Evolutionary conservation across 1,284 basidiomycete genomes (phyloP).

Genomic region (Melampsora americana): DNA sequence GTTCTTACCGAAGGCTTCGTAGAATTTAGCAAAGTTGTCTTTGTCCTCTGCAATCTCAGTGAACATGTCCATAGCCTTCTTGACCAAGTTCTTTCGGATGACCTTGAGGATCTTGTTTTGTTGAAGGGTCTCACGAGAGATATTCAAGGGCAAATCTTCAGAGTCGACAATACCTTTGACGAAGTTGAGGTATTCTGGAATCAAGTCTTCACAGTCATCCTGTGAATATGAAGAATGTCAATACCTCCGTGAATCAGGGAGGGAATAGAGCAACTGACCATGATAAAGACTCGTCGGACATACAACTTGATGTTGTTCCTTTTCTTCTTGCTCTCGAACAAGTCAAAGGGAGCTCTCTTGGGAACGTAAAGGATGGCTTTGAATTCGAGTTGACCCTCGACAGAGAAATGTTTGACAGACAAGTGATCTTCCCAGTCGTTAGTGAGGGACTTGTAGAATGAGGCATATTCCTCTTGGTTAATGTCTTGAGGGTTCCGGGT

Average conservation of each 20-base stretch:
- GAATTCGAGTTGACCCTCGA: conserved; percentile 99
- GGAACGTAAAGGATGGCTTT: conserved; percentile 97
- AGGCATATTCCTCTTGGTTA: conserved; percentile 82
- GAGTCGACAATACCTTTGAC: conserved; percentile 99
- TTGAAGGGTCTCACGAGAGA: conserved; percentile 98
- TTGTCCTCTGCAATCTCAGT: conserved; percentile 98
- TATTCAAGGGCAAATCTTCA: conserved; percentile 98
- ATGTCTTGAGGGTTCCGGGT: conserved; percentile 94
- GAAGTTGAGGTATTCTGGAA: conserved; percentile 99
- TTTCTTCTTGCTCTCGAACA: conserved; percentile 99
- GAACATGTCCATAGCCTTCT: conserved; percentile 95
- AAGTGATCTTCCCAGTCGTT: conserved; percentile 99
- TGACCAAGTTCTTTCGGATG: conserved; percentile 81
- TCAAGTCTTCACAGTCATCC: conserved; percentile 98
- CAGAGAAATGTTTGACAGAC: conserved; percentile 99
- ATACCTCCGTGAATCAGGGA: not conserved
- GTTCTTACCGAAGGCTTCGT: conserved; percentile 83
- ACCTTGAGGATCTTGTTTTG: conserved; percentile 99
- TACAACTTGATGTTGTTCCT: conserved; percentile 99
- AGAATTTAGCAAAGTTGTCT: conserved; percentile 98
- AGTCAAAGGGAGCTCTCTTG: conserved; percentile 96
- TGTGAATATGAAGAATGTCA: not conserved
- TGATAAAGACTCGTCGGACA: conserved; percentile 99
- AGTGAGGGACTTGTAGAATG: conserved; percentile 99
- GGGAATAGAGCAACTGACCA: conserved; percentile 56